Conservation (phyloP, 2,329 filamentous ascomycete species). For the Intubia oerlemansii region DNA sequence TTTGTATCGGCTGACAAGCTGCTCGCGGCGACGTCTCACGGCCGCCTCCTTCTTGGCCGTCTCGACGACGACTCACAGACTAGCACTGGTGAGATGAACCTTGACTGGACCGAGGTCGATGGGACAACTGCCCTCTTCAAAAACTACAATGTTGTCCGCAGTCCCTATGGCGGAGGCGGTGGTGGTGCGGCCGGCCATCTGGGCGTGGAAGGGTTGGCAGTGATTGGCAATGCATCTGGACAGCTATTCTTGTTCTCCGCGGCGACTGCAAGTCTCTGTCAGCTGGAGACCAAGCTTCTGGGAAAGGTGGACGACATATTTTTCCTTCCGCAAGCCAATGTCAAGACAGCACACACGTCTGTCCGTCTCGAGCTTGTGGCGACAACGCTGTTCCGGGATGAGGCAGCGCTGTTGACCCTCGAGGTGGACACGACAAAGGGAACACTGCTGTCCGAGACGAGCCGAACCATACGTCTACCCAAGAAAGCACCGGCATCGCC, state of each 20-base stretch:
- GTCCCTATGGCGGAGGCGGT: constrained; percentile 8
- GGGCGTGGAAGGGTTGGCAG: constrained; percentile 15
- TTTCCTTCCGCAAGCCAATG: constrained; percentile 13
- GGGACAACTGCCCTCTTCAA: constrained; percentile 18
- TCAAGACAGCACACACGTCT: neutral
- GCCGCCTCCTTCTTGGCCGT: constrained; percentile 7
- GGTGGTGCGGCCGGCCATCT: neutral
- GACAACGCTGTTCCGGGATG: constrained; percentile 22
- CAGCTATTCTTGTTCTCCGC: constrained; percentile 23
- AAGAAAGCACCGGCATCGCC: constrained; percentile 1
- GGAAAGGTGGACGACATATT: constrained; percentile 31
- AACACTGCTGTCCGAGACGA: neutral
- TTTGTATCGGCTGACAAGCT: constrained; percentile 62
- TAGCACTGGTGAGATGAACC: too few relatives aligned
- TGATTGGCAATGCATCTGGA: constrained; percentile 28
- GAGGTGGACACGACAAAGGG: neutral
- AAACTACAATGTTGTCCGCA: constrained; percentile 25
- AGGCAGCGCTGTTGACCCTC: constrained; percentile 11
- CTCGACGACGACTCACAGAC: neutral
- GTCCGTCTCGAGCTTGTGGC: constrained; percentile 15
- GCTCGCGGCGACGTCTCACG: constrained; percentile 22
- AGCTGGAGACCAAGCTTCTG: constrained; percentile 16
- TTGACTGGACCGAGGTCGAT: constrained; percentile 23
- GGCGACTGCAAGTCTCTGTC: neutral
- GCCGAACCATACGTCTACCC: neutral